phyloP scores from a whole-genome alignment of 805 yeast species.

The Metschnikowia baotianmanensis region DNA sequence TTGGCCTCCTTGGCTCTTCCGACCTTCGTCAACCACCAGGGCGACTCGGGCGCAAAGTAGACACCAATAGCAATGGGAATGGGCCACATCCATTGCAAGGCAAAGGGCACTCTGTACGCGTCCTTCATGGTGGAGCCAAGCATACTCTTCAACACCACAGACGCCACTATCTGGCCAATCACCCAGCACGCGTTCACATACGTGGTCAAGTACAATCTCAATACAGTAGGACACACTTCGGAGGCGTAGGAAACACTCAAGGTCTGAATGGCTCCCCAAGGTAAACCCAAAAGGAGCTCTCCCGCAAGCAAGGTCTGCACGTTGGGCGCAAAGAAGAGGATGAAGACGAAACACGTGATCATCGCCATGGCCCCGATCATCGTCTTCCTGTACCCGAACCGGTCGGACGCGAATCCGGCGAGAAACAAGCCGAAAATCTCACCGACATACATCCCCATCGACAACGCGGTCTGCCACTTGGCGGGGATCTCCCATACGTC shows the following conservation, averaged over 20 bases:
- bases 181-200: conserved; percentile 38
- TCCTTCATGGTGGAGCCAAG: conserved; percentile 26
- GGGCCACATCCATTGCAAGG: conserved; percentile 41
- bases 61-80: conserved; percentile 34
- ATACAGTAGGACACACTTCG: conserved; percentile 42
- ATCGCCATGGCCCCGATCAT: conserved; percentile 27
- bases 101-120: conserved; percentile 40
- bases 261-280: conserved; percentile 43
- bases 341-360: conserved; percentile 34
- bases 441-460: conserved; percentile 32
- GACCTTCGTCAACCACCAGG: conserved; percentile 45
- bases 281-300: conserved; percentile 39
- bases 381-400: conserved; percentile 45
- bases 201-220: conserved; percentile 40
- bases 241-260: conserved; percentile 42
- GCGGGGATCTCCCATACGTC: conserved; percentile 34
- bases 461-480: conserved; percentile 41
- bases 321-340: conserved; percentile 39
- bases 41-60: conserved; percentile 44
- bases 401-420: conserved; percentile 45
- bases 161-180: conserved; percentile 39
- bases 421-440: conserved; percentile 44
- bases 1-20: conserved; percentile 34
- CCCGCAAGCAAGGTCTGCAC: conserved; percentile 39
- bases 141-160: conserved; percentile 39